Base-by-base conservation (phyloP, 306 rosid genomes). In the Malus sieversii region DNA sequence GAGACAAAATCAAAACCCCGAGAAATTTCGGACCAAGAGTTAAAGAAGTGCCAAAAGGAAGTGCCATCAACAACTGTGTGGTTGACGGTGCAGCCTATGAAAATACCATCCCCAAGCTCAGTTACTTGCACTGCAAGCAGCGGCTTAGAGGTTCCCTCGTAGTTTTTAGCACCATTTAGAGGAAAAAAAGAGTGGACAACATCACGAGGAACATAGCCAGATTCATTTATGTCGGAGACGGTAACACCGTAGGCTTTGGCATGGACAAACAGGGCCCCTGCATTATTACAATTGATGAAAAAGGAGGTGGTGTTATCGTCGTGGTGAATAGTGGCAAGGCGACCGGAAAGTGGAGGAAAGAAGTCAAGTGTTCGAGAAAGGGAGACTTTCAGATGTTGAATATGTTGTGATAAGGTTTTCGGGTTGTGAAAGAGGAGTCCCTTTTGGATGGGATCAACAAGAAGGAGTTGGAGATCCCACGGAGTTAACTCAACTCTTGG, bases 71-170 rank as follows among this genome's bases (percentile, higher is more conserved):
- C 83, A 1, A 20, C 71, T 0, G 14, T 15, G 7, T 84, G 85
- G 52, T 81, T 78, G 0, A 81, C 45, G 4, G 81, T 4, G 61
- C 66, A 27, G 2, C 77, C 85, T 4, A 81, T 75, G 77, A 84
- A 84, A 52, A 84, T 11, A 15, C 79, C 83, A 53, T 84, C 88
- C 15, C 62, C 12, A 1, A 84, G 51, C 84, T 82, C 84, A 2
- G 85, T 83, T 2, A 86, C 82, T 44, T 86, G 87, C 2, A 83
- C 74, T 6, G 80, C 87, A 19, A 86, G 71, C 67, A 86, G 22
- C 11, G 4, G 61, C 61, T 40, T 40, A 40, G 44, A 40, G 11
- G 45, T 64, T n/a, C 71, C 71, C 16, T 75, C 25, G 29, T 8
- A 46, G 16, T 74, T 74, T 30, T 27, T 18, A 25, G 63, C 63